Base-by-base conservation (phyloP, 345 rosid species). In the Gossypium anomalum region DNA sequence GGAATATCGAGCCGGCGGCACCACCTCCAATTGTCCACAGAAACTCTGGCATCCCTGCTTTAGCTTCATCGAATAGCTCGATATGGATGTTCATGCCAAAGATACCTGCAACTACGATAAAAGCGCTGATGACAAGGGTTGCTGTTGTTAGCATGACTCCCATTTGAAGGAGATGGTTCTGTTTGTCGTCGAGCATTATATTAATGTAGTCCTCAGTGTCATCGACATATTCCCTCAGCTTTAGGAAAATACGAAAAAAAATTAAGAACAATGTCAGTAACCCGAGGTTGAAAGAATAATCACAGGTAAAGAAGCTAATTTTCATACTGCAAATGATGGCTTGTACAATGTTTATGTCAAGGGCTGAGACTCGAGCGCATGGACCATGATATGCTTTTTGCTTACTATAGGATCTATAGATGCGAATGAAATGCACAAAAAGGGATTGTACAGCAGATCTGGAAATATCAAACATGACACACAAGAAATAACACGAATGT, bases 201-300 rank as follows among this genome's bases (percentile, higher is more conserved):
- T 95, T 95, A 77, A 93, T 90, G 88, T 91, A 93, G 75, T 93
- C 99, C 78, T 95, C 99, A 1, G 99, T 93, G 83, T 93, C 99
- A 67, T 95, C 98, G 1, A 93, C 97, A 5, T 93, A 95, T 80
- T 95, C 98, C 87, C 98, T 83, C 80, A 93, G 89, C 99, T 95
- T 76, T 72, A n/a, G 72, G 9, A 62, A 67, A 70, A 27, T 15
- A 56, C 73, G 20, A 55, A 65, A 12, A 25, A 23, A 23, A 65
- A 57, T 63, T 71, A 75, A 78, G 67, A 71, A 67, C 73, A 70
- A 69, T 55, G 75, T 74, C 70, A 71, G 49, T 17, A 44, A 11
- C 17, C 45, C 12, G 0, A 38, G n/a, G 60, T 69, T 59, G 9
- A 22, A 15, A 78, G 70, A 59, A 60, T 25, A 67, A 19, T 23